These are phyloP conservation scores for Xylaria arbuscula DNA, from an alignment of 2,329 filamentous ascomycete genomes.

Conservation along the genomic window DNA sequence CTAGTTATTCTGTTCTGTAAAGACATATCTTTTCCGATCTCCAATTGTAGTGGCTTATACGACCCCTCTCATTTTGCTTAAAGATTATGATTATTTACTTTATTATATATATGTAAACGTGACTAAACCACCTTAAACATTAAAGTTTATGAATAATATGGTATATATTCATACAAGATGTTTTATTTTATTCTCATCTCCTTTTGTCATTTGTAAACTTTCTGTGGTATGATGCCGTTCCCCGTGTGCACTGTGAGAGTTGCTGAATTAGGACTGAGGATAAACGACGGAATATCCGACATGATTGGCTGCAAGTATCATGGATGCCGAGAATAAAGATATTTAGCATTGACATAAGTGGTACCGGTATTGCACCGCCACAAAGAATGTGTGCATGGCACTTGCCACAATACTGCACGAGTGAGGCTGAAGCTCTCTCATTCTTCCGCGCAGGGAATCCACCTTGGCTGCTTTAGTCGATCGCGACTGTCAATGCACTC, in stretches of 20 bases:
- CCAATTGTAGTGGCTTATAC: neutral
- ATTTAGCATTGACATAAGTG: neutral
- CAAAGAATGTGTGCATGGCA: neutral
- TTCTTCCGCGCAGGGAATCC: constrained; percentile 2
- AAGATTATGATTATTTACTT: too few relatives aligned
- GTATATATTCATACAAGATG: neutral
- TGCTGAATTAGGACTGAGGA: too few relatives aligned
- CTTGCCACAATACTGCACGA: constrained; percentile 6
- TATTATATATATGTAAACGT: neutral
- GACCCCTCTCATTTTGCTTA: too few relatives aligned
- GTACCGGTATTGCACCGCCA: neutral
- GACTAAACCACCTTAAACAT: neutral
- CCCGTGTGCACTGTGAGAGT: too few relatives aligned
- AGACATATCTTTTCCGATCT: neutral
- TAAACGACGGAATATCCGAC: too few relatives aligned
- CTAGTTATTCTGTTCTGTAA: neutral
- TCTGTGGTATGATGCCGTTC: too few relatives aligned
- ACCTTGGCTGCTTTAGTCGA: constrained; percentile 13
- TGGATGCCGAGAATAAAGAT: neutral
- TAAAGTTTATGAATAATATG: neutral
- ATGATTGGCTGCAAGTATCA: too few relatives aligned
- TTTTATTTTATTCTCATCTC: neutral
- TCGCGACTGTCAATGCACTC: constrained; percentile 22
- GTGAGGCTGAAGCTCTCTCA: constrained; percentile 32
- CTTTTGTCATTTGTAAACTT: too few relatives aligned